Evolutionary conservation across 192 early-diverging fungal genomes (phyloP), one percentile per base, ranked within the genome.

Genomic region (Phycomyces blakesleeanus): DNA sequence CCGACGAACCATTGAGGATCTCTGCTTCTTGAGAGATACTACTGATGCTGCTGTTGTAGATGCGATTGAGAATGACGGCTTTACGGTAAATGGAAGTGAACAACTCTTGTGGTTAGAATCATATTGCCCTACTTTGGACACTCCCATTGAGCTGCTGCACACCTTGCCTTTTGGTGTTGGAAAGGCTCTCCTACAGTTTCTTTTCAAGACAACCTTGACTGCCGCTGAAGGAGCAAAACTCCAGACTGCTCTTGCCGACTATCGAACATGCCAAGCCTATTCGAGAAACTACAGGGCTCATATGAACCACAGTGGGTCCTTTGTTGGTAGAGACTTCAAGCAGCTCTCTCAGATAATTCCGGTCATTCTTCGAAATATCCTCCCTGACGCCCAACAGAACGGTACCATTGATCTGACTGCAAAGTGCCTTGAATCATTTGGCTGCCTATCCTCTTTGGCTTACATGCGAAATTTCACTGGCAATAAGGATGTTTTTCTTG

Each of bases 91-190:
- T 14, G 53, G 24, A 1, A 29, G 26, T 29, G 15, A 29, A 29
- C 11, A 55, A 14, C 12, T 29, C n/a, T 14, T 55, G 9, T 25
- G 9, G 16, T 29, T 29, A 15, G 2, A 55, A 2, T 29, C 41
- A 25, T 59, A 25, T 49, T 14, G 24, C 24, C 22, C 41, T 26
- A 41, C 57, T 44, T 20, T 24, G 22, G 40, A 59, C 42, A 59
- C 38, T 15, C 41, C 41, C 15, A 24, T 24, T 5, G 20, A 59
- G 15, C 1, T 57, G n/a, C 20, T 57, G 18, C 38, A 26, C 26
- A 18, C 2, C 25, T 22, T 59, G 11, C 29, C 15, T 6, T 20
- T 51, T 0, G 50, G 20, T 5, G 3, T 47, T 22, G 29, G 2
- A 2, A 34, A 34, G n/a, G n/a, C n/a, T n/a, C n/a, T n/a, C n/a